Conservation (phyloP, 352 stramenopile species). For the Bremia lactucae region DNA sequence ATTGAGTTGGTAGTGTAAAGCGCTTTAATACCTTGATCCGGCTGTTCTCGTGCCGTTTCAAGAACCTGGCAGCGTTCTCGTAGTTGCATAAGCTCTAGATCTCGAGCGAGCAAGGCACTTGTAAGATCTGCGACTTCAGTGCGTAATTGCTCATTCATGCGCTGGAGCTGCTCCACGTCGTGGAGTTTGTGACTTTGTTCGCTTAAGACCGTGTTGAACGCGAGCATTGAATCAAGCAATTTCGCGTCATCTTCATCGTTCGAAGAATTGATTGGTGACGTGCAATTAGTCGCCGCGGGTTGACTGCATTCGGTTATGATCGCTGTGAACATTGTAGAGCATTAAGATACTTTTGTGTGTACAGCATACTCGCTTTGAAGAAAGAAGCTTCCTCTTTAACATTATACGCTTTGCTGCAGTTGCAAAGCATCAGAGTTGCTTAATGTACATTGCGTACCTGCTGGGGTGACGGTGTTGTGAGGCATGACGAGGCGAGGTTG, state of each 20-base stretch:
- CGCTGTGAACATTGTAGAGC: too few relatives aligned
- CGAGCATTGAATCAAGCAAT: slow-evolving; percentile 17
- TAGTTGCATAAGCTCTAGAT: slow-evolving; percentile 61
- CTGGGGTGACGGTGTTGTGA: neutral
- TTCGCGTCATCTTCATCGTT: slow-evolving; percentile 17
- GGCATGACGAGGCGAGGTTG: slow-evolving; percentile 3
- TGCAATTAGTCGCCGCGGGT: too few relatives aligned
- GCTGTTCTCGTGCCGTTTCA: slow-evolving; percentile 48
- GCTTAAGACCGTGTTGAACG: slow-evolving; percentile 14
- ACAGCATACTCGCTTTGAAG: too few relatives aligned
- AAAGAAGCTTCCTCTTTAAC: too few relatives aligned
- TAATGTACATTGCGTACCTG: slow-evolving; percentile 1
- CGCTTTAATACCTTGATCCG: slow-evolving; percentile 69
- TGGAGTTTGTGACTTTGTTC: slow-evolving; percentile 3
- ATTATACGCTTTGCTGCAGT: too few relatives aligned
- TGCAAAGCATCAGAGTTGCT: too few relatives aligned
- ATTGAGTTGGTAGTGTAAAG: slow-evolving; percentile 62
- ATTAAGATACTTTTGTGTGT: too few relatives aligned
- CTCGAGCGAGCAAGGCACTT: slow-evolving; percentile 52
- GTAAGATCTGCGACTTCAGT: slow-evolving; percentile 50
- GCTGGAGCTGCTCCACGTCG: slow-evolving; percentile 22
- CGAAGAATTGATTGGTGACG: too few relatives aligned
- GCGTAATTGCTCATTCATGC: slow-evolving; percentile 40
- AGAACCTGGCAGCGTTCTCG: slow-evolving; percentile 58
- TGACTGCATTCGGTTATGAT: too few relatives aligned